Conservation (phyloP, 805 yeast genomes). For the Pichia nakasei region DNA sequence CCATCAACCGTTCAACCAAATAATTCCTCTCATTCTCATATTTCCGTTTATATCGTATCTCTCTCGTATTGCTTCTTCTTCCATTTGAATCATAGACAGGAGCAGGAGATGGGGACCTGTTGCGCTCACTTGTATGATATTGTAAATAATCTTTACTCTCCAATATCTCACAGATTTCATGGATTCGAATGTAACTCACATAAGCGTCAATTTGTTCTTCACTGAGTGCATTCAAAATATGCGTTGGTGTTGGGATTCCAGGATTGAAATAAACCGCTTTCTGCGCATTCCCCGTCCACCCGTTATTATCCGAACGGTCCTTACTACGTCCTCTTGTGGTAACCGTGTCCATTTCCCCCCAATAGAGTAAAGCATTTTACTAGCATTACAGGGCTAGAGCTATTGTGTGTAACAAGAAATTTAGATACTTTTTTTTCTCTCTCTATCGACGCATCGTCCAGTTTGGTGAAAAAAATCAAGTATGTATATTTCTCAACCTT, state of each 20-base stretch:
- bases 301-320: not conserved
- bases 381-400: too few relatives aligned
- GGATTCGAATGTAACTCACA: slow-evolving; percentile 47
- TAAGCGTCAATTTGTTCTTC: slow-evolving; percentile 76
- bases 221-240: slow-evolving; percentile 32
- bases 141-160: slow-evolving; percentile 27
- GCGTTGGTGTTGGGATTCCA: slow-evolving; percentile 12
- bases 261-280: slow-evolving; percentile 9
- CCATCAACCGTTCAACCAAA: slow-evolving; percentile 67
- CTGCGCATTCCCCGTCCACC: slow-evolving; percentile 13
- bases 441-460: too few relatives aligned
- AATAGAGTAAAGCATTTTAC: too few relatives aligned
- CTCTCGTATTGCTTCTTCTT: slow-evolving; percentile 78
- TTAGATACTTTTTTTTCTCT: too few relatives aligned
- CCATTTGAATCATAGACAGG: slow-evolving; percentile 84
- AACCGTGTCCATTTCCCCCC: too few relatives aligned
- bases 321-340: not conserved
- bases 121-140: slow-evolving; percentile 34
- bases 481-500: too few relatives aligned
- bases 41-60: slow-evolving; percentile 47
- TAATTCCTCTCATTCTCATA: slow-evolving; percentile 74
- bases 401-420: too few relatives aligned
- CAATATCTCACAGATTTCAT: slow-evolving; percentile 64
- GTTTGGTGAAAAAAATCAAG: too few relatives aligned
- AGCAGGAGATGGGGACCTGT: slow-evolving; percentile 79